Evolutionary conservation across 1,139 yeast species (phyloP), one percentile per base, ranked within the genome.

Genomic region (Pichia terricola): DNA sequence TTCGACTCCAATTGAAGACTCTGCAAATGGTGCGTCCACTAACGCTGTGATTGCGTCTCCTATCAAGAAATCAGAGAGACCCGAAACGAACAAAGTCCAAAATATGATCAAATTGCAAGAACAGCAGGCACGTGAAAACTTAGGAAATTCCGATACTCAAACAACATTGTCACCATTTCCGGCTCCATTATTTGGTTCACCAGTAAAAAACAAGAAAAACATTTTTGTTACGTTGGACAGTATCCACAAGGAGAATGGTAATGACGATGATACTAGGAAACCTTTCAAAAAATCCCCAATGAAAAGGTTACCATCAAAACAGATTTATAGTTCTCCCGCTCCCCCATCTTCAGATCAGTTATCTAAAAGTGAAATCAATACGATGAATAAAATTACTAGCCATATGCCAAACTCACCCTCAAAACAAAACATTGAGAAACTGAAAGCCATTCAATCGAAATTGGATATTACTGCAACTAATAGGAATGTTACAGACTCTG

Each of bases 351-450:
- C 22, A 16, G 22, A 16, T 16, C 22, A 49, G 38, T 52, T 54
- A 8, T 39, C 53, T 4, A 55, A 49, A 42, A 56, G 57, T 45
- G 60, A 52, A 50, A 56, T 53, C 35, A 51, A 46, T 35, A 49
- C 55, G 11, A 56, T 60, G 62, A 56, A 57, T n/a, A 50, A 53
- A 37, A 60, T 59, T 34, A 57, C 51, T 40, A 53, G 57, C 35
- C 59, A 57, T 1, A 57, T 61, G 56, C 52, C 64, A 1, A 55
- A 53, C 25, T 62, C 65, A 1, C 66, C 66, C 2, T 60, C 65
- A 10, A 43, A 57, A 50, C 61, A 62, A 43, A 61, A 61, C 35
- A 45, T 61, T 40, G 57, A 56, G 44, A 60, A 59, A 39, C 45
- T 60, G 42, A 53, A 52, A 37, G 48, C 49, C 4, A 58, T 61